These are phyloP conservation scores for Tetrahymena elliotti DNA, from an alignment of 73 alveolate species.

Conservation along the genomic window DNA sequence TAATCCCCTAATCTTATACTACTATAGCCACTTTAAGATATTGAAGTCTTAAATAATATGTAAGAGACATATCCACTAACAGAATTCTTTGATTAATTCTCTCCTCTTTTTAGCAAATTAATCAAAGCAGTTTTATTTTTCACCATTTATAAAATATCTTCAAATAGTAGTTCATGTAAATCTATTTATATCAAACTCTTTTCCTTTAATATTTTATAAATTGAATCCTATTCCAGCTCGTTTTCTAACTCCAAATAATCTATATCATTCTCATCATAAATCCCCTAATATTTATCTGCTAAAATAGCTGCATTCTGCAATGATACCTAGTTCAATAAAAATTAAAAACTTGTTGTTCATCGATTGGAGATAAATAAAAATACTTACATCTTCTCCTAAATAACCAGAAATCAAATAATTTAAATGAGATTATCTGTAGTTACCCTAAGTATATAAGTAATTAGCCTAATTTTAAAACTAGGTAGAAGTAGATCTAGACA, in stretches of 20 bases:
- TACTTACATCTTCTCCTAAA: neutral
- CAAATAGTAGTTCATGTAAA: neutral
- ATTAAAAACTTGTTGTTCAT: neutral
- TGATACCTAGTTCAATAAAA: neutral
- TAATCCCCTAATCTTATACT: neutral
- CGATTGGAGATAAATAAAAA: too few relatives aligned
- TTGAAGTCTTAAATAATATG: neutral
- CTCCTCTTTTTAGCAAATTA: neutral
- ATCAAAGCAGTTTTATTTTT: neutral
- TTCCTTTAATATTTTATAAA: neutral
- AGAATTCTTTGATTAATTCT: neutral
- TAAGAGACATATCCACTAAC: neutral
- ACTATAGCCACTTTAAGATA: neutral
- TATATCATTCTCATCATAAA: neutral
- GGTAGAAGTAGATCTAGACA: neutral
- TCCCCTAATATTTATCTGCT: neutral
- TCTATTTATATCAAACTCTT: neutral
- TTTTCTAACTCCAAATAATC: neutral
- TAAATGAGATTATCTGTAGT: neutral
- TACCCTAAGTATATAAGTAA: neutral
- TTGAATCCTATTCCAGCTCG: neutral
- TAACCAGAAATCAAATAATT: neutral
- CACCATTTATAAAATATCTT: neutral
- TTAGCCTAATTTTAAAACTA: neutral
- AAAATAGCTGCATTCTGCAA: neutral